Evolutionary conservation across 768 basidiomycete species (phyloP).

Genomic region (Leccinum longicurvipes): DNA sequence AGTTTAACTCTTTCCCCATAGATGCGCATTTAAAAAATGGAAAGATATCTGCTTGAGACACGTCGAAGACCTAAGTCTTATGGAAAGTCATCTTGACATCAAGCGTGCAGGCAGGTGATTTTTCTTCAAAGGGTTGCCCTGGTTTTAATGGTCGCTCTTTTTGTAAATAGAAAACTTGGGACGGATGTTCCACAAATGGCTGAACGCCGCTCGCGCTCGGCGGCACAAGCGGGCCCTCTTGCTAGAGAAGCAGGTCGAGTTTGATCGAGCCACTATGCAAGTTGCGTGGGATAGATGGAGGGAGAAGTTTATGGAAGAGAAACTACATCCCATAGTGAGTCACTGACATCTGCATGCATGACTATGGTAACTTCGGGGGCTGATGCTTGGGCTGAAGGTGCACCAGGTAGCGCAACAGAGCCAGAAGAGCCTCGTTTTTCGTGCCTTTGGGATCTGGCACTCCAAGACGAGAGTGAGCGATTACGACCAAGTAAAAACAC

Average conservation of each 20-base stretch:
- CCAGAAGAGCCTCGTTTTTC: constrained; percentile 58
- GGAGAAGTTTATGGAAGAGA: constrained; percentile 63
- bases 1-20: constrained; percentile 28
- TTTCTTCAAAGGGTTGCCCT: neutral
- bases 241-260: constrained; percentile 59
- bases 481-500: neutral
- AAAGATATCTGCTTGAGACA: constrained; percentile 57
- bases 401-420: constrained; percentile 50
- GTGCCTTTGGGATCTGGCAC: constrained; percentile 73
- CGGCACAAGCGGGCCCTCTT: constrained; percentile 60
- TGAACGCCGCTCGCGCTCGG: constrained; percentile 53
- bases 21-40: constrained; percentile 68
- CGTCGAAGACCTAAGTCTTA: constrained; percentile 68
- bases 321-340: constrained; percentile 62
- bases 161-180: constrained; percentile 55
- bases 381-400: constrained; percentile 28
- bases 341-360: neutral
- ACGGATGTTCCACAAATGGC: constrained; percentile 70
- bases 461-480: constrained; percentile 63
- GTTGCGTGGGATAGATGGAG: constrained; percentile 79
- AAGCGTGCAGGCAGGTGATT: constrained; percentile 65
- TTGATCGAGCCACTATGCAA: constrained; percentile 49
- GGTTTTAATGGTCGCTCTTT: neutral
- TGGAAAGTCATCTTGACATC: constrained; percentile 80
- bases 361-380: neutral